Base-by-base conservation (phyloP, 768 basidiomycete genomes). In the Podaxis sp. region DNA sequence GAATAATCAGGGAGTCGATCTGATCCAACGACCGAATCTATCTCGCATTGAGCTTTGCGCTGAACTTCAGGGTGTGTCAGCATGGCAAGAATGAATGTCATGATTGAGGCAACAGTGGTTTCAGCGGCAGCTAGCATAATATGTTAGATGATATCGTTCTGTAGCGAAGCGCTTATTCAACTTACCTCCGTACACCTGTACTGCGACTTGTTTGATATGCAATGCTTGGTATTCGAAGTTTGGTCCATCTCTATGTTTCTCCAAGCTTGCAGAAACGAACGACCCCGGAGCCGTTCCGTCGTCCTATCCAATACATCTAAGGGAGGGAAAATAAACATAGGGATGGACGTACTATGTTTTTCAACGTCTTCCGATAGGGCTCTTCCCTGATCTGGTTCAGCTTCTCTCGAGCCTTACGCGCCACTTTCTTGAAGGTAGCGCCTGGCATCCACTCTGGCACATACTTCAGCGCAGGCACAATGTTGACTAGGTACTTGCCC, bases 21-120 rank as follows among this genome's bases (percentile, higher is more conserved):
- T 11, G 4, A 24, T 6, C 46, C 33, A 19, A 62, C 9, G 11
- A 63, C 57, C 2, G 41, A 43, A 19, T 65, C 64, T 15, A 65
- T 24, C 36, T 65, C 64, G 11, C 33, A 29, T 4, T 63, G 61
- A n/a, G 52, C 64, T 25, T 46, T 61, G 2, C 24, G 24, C 29
- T 65, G 64, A 24, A 63, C 53, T 4, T 58, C 61, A 5, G 61
- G 64, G 29, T 33, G 29, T 15, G 38, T 15, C 17, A 65, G 57
- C 61, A 65, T 65, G 4, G 73, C 70, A 3, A 76, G 74, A 7
- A 73, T 71, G 68, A 78, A 77, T 70, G 75, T 77, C 57, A 74
- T 72, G 57, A 77, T 75, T 46, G 76, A 70, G 5, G 70, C 71
- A 24, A 76, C 69, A 0, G 75, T 76, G 2, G 64, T 43, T 25